Percentiles rank a stretch among this genome's conserved stretches.
phyloP scores from a whole-genome alignment of 1,284 basidiomycete species.

The Laetiporus sulphureus region DNA sequence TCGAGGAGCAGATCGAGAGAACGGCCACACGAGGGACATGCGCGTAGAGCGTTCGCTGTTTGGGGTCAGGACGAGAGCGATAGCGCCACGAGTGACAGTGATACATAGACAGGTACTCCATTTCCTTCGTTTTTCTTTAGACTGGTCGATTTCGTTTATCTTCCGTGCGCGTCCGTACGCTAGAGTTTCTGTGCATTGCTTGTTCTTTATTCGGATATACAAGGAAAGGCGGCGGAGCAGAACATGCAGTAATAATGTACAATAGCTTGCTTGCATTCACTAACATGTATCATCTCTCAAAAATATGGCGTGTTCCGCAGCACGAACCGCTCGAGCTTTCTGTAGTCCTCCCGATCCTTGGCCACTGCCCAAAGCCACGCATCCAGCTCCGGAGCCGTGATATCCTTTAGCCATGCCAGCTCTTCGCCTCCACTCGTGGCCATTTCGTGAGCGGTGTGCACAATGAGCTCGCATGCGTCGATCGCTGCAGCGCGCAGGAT shows the following conservation, averaged over 20 bases:
- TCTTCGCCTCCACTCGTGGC: conserved; percentile 19
- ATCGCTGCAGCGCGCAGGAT: conserved; percentile 76
- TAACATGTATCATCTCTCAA: conserved; percentile 26
- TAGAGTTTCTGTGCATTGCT: not conserved
- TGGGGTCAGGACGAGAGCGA: conserved; percentile 87
- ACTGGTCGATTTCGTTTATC: not conserved
- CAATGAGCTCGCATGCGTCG: conserved; percentile 66
- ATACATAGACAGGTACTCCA: conserved; percentile 20
- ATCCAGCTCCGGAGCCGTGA: conserved; percentile 58
- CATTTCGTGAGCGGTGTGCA: conserved; percentile 45
- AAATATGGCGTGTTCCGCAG: conserved; percentile 59
- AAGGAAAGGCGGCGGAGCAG: too few relatives aligned
- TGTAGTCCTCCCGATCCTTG: conserved; percentile 67
- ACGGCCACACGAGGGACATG: conserved; percentile 26
- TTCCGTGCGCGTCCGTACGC: too few relatives aligned
- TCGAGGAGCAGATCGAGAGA: conserved; percentile 27
- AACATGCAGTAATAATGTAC: not conserved
- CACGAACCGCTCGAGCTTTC: conserved; percentile 57
- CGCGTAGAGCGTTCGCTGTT: conserved; percentile 66
- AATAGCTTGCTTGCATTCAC: too few relatives aligned
- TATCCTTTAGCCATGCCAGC: conserved; percentile 44
- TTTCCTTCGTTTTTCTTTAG: not conserved
- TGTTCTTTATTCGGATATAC: too few relatives aligned
- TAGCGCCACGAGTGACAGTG: conserved; percentile 71
- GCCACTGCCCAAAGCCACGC: conserved; percentile 75